Evolutionary conservation across 1,284 basidiomycete genomes (phyloP).

Genomic region (Fomitiporia mediterranea): DNA sequence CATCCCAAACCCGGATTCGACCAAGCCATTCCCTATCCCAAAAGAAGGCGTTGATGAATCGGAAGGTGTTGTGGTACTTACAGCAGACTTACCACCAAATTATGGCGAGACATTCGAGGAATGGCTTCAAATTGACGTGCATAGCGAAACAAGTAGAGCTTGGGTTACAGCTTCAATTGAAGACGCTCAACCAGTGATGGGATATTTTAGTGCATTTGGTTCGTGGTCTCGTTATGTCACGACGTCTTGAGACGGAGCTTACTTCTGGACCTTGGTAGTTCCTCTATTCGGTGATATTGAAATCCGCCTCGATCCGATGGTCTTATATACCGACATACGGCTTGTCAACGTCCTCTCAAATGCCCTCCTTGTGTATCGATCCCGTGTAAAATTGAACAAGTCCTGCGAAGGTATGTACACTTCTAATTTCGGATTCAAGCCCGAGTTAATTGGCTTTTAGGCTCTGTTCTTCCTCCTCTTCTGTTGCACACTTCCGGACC

Average conservation of each 20-base stretch:
- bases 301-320: slow-evolving; percentile 34
- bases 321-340: slow-evolving; percentile 26
- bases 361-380: slow-evolving; percentile 59
- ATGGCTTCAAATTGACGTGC: slow-evolving; percentile 52
- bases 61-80: slow-evolving; percentile 63
- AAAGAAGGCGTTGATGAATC: slow-evolving; percentile 67
- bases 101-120: slow-evolving; percentile 22
- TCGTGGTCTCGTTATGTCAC: slow-evolving; percentile 29
- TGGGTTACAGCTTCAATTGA: slow-evolving; percentile 61
- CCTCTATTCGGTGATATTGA: slow-evolving; percentile 22
- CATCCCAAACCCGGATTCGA: slow-evolving; percentile 53
- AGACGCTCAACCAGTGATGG: slow-evolving; percentile 29
- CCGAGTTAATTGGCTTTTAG: background rate
- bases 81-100: slow-evolving; percentile 38
- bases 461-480: slow-evolving; percentile 45
- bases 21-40: slow-evolving; percentile 55
- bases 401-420: slow-evolving; percentile 24
- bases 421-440: background rate
- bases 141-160: slow-evolving; percentile 47
- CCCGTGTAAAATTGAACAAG: slow-evolving; percentile 31
- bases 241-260: background rate
- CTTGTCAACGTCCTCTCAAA: slow-evolving; percentile 52
- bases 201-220: slow-evolving; percentile 41
- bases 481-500: slow-evolving; percentile 52
- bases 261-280: slow-evolving; percentile 22